These are phyloP conservation scores for Crithidia mellificae DNA, from an alignment of 208 protist species.

Conservation along the genomic window DNA sequence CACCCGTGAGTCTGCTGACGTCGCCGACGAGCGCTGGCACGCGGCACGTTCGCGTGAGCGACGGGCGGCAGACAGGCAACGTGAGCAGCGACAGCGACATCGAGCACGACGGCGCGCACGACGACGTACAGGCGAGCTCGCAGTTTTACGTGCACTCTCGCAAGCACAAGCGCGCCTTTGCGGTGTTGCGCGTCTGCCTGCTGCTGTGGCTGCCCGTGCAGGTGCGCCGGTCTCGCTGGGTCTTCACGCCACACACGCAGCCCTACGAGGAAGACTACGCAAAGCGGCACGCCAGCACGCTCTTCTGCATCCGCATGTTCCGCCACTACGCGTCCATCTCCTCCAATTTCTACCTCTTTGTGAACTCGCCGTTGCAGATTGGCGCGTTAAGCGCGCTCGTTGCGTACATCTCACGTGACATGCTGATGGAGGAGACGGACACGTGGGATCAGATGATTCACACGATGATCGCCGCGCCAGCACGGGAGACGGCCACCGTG, in stretches of 20 bases:
- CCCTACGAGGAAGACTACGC: constrained; percentile 21
- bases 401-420: constrained; percentile 42
- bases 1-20: neutral
- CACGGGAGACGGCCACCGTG: constrained; percentile 6
- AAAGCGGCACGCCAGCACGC: constrained; percentile 37
- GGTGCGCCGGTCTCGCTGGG: constrained; percentile 43
- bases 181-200: constrained; percentile 57
- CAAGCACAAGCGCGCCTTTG: constrained; percentile 49
- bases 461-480: constrained; percentile 22
- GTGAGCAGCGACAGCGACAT: neutral
- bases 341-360: constrained; percentile 54
- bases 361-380: constrained; percentile 67
- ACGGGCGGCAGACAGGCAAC: neutral
- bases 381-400: constrained; percentile 47
- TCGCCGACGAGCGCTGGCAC: constrained; percentile 1
- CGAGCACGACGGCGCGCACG: constrained; percentile 1
- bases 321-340: constrained; percentile 43
- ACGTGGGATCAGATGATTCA: constrained; percentile 41
- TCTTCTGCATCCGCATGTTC: constrained; percentile 58
- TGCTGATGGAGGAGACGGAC: constrained; percentile 27
- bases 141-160: constrained; percentile 23
- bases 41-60: neutral
- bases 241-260: constrained; percentile 22
- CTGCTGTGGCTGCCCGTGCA: constrained; percentile 53
- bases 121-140: neutral